A percentile compares a stretch with the other conserved stretches of the same genome.
These are phyloP conservation scores for Mycosphaerella sp. DNA, from an alignment of 2,329 filamentous ascomycete genomes.

Conservation along the genomic window DNA sequence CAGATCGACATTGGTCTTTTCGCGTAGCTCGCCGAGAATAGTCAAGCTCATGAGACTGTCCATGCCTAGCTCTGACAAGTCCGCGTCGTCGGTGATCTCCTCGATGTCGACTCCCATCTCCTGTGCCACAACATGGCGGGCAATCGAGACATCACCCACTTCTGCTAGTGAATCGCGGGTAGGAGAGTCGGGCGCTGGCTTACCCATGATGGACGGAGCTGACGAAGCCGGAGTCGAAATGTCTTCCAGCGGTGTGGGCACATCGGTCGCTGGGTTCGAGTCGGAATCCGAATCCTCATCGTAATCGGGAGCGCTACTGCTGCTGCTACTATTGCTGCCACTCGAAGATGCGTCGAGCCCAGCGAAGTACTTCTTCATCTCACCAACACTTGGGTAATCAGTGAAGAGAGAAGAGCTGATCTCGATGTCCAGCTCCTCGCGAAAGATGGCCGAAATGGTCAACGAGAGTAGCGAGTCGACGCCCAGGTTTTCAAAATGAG, in stretches of 20 bases:
- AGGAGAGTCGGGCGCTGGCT: constrained; percentile 33
- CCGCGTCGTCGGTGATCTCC: constrained; percentile 50
- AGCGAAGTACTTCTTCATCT: constrained; percentile 53
- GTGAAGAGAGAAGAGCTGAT: constrained; percentile 55
- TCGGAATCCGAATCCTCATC: constrained; percentile 37
- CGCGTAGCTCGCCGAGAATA: constrained; percentile 46
- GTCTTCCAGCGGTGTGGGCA: constrained; percentile 40
- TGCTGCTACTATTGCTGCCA: constrained; percentile 26
- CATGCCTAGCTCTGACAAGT: constrained; percentile 55
- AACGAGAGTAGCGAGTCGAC: constrained; percentile 57
- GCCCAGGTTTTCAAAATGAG: constrained; percentile 56
- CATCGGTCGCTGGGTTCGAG: constrained; percentile 37
- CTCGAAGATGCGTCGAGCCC: constrained; percentile 36
- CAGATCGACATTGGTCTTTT: constrained; percentile 46
- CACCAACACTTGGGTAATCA: constrained; percentile 53
- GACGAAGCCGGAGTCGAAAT: constrained; percentile 46
- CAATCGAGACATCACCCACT: constrained; percentile 40
- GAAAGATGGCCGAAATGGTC: constrained; percentile 56
- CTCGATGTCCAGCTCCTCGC: constrained; percentile 55
- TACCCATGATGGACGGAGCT: constrained; percentile 40
- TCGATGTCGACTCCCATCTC: constrained; percentile 61
- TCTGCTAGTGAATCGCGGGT: constrained; percentile 32
- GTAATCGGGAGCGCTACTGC: constrained; percentile 29
- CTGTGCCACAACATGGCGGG: constrained; percentile 45
- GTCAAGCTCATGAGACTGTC: constrained; percentile 50